A percentile compares a stretch with the other conserved stretches of the same genome.
Conservation (phyloP, 192 early-diverging fungal species). For the Entomortierella beljakovae region DNA sequence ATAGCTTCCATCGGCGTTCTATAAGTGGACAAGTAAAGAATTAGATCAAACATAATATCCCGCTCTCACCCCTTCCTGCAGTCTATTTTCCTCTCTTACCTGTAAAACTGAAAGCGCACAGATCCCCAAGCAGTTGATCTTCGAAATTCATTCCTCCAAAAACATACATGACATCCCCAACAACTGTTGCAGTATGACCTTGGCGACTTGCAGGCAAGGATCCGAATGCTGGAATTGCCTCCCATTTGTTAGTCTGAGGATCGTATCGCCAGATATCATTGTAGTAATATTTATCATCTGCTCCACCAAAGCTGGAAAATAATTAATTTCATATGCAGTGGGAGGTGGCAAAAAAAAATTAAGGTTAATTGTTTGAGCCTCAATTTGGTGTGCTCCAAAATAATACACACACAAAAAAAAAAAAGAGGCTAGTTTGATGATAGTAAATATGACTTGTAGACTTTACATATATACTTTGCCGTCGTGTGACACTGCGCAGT, state of each 20-base stretch:
- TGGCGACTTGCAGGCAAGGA: conserved; percentile 60
- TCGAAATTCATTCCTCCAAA: conserved; percentile 62
- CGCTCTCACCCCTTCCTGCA: no score
- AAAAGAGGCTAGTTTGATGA: background rate
- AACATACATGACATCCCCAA: conserved; percentile 66
- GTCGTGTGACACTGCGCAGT: conserved; percentile 40
- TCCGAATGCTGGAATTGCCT: conserved; percentile 52
- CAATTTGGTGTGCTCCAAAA: no score
- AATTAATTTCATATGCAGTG: background rate
- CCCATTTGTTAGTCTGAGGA: conserved; percentile 54
- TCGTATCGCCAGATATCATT: conserved; percentile 72
- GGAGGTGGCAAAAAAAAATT: background rate
- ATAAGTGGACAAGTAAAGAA: background rate
- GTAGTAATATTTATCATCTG: conserved; percentile 58
- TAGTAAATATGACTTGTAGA: background rate
- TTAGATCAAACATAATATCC: background rate
- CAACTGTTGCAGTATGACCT: conserved; percentile 38
- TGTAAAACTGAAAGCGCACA: conserved; percentile 62
- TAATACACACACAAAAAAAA: no score
- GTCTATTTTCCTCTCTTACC: conserved; percentile 26
- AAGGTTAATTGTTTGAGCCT: no score
- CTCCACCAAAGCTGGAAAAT: conserved; percentile 63
- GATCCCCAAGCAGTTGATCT: conserved; percentile 57
- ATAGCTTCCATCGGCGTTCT: conserved; percentile 65
- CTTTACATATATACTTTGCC: conserved; percentile 52